Evolutionary conservation across 257 asterid genomes (phyloP).

Genomic region (Nicotiana knightiana): DNA sequence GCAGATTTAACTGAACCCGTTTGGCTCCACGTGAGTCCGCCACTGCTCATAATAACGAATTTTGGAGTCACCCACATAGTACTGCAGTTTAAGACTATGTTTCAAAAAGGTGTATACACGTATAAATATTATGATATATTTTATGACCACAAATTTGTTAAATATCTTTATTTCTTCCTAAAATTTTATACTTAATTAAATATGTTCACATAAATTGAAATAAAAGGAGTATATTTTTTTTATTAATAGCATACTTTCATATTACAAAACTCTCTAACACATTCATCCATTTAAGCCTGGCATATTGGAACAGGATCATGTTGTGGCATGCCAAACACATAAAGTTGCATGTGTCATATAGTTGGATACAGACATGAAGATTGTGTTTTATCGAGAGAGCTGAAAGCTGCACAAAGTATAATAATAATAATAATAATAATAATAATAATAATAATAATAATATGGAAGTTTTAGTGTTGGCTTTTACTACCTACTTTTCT

Average conservation of each 20-base stretch:
- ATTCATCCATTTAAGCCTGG: neutral
- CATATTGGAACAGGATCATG: neutral
- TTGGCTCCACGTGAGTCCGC: too few relatives aligned
- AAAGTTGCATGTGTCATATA: conserved; percentile 10
- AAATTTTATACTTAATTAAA: too few relatives aligned
- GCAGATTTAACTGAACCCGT: too few relatives aligned
- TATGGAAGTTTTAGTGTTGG: neutral
- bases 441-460: too few relatives aligned
- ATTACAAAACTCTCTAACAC: neutral
- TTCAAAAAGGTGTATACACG: too few relatives aligned
- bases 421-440: too few relatives aligned
- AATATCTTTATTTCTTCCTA: rapidly evolving
- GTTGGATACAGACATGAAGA: conserved; percentile 16
- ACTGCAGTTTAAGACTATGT: too few relatives aligned
- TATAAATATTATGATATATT: too few relatives aligned
- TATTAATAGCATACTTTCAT: neutral
- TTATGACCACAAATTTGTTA: too few relatives aligned
- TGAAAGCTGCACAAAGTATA: conserved; percentile 13
- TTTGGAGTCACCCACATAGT: too few relatives aligned
- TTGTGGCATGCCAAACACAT: conserved; percentile 12
- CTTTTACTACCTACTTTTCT: neutral
- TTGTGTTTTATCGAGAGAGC: conserved; percentile 8
- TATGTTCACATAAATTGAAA: too few relatives aligned
- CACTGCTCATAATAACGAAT: too few relatives aligned
- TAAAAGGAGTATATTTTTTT: neutral